Percentiles rank a stretch among this genome's conserved stretches.
phyloP scores from a whole-genome alignment of 495 filamentous ascomycete species.

The Viridothelium virens region DNA sequence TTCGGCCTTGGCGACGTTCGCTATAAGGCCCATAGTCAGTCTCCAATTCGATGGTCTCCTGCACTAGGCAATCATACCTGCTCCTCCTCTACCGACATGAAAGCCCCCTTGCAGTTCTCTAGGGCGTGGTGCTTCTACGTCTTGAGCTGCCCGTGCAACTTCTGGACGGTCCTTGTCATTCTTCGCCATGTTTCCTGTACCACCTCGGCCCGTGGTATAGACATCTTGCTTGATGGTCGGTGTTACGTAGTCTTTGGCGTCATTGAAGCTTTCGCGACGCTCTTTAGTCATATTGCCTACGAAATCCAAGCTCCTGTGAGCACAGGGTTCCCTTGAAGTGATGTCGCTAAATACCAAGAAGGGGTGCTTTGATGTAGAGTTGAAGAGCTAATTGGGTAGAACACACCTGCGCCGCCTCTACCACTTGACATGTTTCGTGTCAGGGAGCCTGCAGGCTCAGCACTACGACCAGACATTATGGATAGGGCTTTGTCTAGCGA shows the following conservation, averaged over 20 bases:
- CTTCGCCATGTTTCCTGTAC: slow-evolving; percentile 39
- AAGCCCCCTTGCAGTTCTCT: slow-evolving; percentile 29
- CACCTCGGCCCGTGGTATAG: slow-evolving; percentile 75
- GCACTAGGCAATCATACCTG: slow-evolving; percentile 25
- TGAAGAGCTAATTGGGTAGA: neutral
- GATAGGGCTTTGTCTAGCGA: neutral
- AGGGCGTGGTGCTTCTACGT: slow-evolving; percentile 54
- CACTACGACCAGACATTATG: neutral
- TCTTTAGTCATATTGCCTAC: slow-evolving; percentile 67
- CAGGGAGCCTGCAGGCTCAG: neutral
- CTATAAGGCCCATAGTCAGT: neutral
- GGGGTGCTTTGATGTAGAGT: neutral
- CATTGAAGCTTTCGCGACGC: slow-evolving; percentile 39
- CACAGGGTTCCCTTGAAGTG: neutral
- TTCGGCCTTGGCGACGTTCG: slow-evolving; percentile 7
- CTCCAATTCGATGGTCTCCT: slow-evolving; percentile 2
- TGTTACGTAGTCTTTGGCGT: slow-evolving; percentile 60
- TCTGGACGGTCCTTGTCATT: slow-evolving; percentile 40
- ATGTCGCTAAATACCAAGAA: neutral
- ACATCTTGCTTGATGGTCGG: slow-evolving; percentile 73
- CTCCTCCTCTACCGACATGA: slow-evolving; percentile 40
- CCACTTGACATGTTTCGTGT: slow-evolving; percentile 41
- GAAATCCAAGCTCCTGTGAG: slow-evolving; percentile 11
- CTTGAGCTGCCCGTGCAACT: slow-evolving; percentile 70
- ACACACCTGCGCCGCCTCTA: slow-evolving; percentile 48